Evolutionary conservation across 495 filamentous ascomycete species (phyloP).

Genomic region (Pseudomonodictys pantanalensis): DNA sequence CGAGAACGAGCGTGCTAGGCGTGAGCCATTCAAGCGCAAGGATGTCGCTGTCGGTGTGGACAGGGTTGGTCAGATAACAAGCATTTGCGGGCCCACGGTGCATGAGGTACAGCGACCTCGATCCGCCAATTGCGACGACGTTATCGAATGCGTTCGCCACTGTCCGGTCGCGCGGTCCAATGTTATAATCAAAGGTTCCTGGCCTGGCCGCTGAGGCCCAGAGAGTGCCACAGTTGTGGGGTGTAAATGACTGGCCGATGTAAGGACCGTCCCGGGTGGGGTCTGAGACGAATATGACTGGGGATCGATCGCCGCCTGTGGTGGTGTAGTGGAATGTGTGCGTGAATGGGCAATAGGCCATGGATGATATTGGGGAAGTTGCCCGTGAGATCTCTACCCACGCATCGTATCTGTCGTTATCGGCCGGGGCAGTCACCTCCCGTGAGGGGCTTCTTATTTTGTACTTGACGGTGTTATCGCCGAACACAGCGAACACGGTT

Average conservation of each 20-base stretch:
- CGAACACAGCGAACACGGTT: too few relatives aligned
- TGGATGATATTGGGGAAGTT: constrained; percentile 14
- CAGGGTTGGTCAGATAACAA: neutral
- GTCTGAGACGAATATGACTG: constrained; percentile 15
- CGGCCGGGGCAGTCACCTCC: neutral
- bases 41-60: constrained; percentile 19
- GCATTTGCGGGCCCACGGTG: neutral
- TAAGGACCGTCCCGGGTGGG: constrained; percentile 1
- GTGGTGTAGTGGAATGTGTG: constrained; percentile 14
- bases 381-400: neutral
- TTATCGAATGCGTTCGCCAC: constrained; percentile 2
- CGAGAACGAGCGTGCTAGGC: constrained; percentile 21
- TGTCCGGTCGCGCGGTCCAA: neutral
- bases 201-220: constrained; percentile 19
- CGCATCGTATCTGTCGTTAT: neutral
- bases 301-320: constrained; percentile 9
- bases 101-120: neutral
- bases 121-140: constrained; percentile 20
- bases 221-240: neutral
- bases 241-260: constrained; percentile 14
- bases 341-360: constrained; percentile 13
- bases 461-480: too few relatives aligned
- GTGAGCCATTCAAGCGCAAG: constrained; percentile 35
- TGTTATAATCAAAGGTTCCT: neutral
- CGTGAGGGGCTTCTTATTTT: neutral